These are phyloP conservation scores for Thinopyrum elongatum DNA, from an alignment of 176 grass and related monocot species.

Conservation along the genomic window DNA sequence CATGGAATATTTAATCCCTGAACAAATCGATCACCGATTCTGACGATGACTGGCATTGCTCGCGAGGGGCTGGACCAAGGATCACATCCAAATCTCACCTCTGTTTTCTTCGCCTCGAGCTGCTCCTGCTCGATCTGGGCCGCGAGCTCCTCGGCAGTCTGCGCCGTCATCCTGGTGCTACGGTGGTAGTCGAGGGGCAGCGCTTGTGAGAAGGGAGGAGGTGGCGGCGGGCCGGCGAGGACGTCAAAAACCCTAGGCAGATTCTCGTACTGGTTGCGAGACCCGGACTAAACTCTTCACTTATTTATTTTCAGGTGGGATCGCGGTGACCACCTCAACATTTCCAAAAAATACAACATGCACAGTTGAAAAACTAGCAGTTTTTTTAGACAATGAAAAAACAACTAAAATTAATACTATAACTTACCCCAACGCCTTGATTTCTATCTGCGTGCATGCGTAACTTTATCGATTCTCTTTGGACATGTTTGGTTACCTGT, in stretches of 20 bases:
- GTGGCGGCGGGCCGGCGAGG: constrained; percentile 17
- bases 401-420: no score
- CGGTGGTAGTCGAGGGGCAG: not conserved
- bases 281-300: not conserved
- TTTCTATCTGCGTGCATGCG: no score
- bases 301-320: constrained; percentile 26
- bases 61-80: not conserved
- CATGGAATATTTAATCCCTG: not conserved
- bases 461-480: no score
- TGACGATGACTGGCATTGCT: not conserved
- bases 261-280: not conserved
- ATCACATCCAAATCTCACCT: constrained; percentile 30
- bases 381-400: no score
- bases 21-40: not conserved
- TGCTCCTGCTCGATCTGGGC: constrained; percentile 59
- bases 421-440: no score
- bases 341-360: no score
- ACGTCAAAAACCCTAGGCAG: constrained; percentile 42
- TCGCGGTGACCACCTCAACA: not conserved
- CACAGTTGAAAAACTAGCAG: no score
- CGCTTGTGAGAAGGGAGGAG: not conserved
- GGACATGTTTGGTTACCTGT: no score
- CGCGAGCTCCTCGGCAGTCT: constrained; percentile 53
- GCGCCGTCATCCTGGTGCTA: constrained; percentile 42
- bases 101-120: constrained; percentile 48